Percentiles rank a stretch among this genome's conserved stretches.
These are phyloP conservation scores for Diaporthe amygdali DNA, from an alignment of 2,329 filamentous ascomycete species.

Conservation along the genomic window DNA sequence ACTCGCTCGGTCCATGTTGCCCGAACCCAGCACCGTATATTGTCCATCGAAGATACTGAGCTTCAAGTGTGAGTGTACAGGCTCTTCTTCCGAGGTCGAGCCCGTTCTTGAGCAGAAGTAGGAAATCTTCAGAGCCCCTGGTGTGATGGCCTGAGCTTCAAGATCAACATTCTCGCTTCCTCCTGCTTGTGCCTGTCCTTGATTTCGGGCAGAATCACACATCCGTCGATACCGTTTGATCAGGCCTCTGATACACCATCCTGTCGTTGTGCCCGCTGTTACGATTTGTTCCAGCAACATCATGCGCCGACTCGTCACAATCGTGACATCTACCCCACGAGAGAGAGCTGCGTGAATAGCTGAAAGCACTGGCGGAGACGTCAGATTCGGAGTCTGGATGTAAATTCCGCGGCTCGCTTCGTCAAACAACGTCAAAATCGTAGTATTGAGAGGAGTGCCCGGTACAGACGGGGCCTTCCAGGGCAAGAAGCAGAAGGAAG, in stretches of 20 bases:
- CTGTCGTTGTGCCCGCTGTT: conserved; percentile 77
- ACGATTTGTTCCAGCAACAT: conserved; percentile 84
- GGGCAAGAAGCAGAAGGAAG: conserved; percentile 64
- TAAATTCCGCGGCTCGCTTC: conserved; percentile 65
- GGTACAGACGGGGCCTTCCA: conserved; percentile 60
- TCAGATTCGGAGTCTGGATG: conserved; percentile 81
- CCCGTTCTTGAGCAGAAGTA: conserved; percentile 56
- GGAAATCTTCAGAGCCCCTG: conserved; percentile 60
- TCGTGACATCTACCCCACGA: conserved; percentile 70
- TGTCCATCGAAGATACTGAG: conserved; percentile 74
- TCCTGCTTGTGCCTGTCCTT: conserved; percentile 33
- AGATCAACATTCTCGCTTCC: conserved; percentile 36
- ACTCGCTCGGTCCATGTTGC: conserved; percentile 84
- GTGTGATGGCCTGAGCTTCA: conserved; percentile 45
- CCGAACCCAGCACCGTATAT: conserved; percentile 74
- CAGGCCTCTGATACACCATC: conserved; percentile 65
- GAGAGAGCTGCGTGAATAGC: conserved; percentile 65
- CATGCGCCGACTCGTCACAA: conserved; percentile 71
- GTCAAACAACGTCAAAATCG: conserved; percentile 64
- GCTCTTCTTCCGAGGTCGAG: conserved; percentile 52
- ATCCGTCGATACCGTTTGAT: conserved; percentile 54
- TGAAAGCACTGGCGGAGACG: conserved; percentile 66
- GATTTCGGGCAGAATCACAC: background rate
- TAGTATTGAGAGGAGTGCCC: conserved; percentile 70
- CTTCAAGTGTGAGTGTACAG: conserved; percentile 79